These are phyloP conservation scores for Mrakia blollopis DNA, from an alignment of 768 basidiomycete species.

Conservation along the genomic window DNA sequence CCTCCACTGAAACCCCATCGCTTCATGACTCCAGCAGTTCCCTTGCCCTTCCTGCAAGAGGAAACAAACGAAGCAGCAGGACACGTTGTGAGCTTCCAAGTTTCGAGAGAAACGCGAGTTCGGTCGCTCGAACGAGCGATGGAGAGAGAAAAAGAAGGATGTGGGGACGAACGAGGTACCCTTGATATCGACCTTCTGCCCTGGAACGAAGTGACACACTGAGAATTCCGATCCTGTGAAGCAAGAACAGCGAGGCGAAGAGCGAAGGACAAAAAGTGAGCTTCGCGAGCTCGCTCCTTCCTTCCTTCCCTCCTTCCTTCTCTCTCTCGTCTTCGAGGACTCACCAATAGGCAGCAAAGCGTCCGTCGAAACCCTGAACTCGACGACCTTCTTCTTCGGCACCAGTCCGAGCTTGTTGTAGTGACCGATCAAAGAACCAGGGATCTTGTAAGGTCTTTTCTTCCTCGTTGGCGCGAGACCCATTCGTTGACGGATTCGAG, in stretches of 20 bases:
- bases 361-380: slow-evolving; percentile 82
- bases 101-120: neutral
- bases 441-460: slow-evolving; percentile 56
- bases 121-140: neutral
- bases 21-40: slow-evolving; percentile 96
- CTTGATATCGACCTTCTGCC: slow-evolving; percentile 88
- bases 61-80: slow-evolving; percentile 23
- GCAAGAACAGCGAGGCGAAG: neutral
- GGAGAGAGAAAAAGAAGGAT: neutral
- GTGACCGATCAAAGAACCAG: slow-evolving; percentile 78
- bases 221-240: slow-evolving; percentile 74
- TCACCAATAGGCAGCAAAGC: slow-evolving; percentile 83
- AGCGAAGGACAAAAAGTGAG: neutral
- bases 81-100: neutral
- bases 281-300: neutral
- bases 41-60: slow-evolving; percentile 77
- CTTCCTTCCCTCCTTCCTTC: neutral
- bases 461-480: slow-evolving; percentile 26
- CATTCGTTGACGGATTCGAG: slow-evolving; percentile 3
- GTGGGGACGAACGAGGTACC: slow-evolving; percentile 72
- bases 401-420: slow-evolving; percentile 74
- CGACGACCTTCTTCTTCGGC: slow-evolving; percentile 77
- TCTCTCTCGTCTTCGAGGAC: slow-evolving; percentile 40
- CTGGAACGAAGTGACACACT: slow-evolving; percentile 92
- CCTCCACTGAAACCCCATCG: slow-evolving; percentile 88